Evolutionary conservation across 331 rosid species (phyloP).

Genomic region (Malus hybrid): DNA sequence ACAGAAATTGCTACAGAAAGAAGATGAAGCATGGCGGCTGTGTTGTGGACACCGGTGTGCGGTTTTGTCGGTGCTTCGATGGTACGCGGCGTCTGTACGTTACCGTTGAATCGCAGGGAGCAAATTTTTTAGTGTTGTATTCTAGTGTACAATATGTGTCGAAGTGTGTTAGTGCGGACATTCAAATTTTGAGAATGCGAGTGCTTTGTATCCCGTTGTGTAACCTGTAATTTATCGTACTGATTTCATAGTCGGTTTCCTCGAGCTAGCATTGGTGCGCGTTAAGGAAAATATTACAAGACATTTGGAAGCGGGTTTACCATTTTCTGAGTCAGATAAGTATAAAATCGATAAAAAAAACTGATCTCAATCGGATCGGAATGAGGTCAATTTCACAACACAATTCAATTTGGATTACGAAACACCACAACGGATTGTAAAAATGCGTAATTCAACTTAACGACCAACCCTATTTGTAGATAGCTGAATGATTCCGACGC

Average conservation of each 20-base stretch:
- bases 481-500: too few relatives aligned
- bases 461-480: neutral
- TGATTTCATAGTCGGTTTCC: neutral
- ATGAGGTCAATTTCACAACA: neutral
- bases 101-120: constrained; percentile 23
- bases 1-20: constrained; percentile 21
- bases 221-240: constrained; percentile 49
- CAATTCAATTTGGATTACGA: neutral
- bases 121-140: constrained; percentile 35
- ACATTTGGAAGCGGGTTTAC: neutral
- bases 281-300: neutral
- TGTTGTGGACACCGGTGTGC: neutral
- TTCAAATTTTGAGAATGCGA: constrained; percentile 54
- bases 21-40: neutral
- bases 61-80: neutral
- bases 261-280: neutral
- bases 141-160: constrained; percentile 47
- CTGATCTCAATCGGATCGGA: neutral
- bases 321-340: neutral
- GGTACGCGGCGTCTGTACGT: constrained; percentile 20
- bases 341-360: too few relatives aligned
- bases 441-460: neutral
- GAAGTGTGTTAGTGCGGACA: constrained; percentile 35
- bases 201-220: constrained; percentile 34
- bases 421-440: neutral